A percentile compares a stretch with the other conserved stretches of the same genome.
Evolutionary conservation across 2,329 filamentous ascomycete species (phyloP).

Genomic region (Incumbomyces lentus): DNA sequence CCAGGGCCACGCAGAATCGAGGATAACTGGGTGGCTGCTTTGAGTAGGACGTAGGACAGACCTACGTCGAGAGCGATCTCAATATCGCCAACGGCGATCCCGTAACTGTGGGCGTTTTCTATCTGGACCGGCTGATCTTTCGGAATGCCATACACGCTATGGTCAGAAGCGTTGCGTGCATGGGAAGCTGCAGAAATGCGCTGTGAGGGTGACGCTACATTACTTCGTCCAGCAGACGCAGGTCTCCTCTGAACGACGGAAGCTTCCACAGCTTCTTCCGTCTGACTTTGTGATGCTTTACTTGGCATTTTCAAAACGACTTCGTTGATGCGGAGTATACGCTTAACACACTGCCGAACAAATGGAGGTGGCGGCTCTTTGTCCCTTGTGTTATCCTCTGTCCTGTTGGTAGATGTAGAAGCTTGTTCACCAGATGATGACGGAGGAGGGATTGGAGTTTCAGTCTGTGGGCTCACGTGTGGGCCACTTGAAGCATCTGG

Average conservation of each 20-base stretch:
- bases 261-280: neutral
- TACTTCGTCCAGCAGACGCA: neutral
- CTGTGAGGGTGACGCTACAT: neutral
- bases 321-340: slow-evolving; percentile 4
- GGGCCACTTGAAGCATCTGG: too few relatives aligned
- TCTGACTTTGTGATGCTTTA: neutral
- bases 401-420: too few relatives aligned
- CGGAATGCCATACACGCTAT: slow-evolving; percentile 3
- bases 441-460: too few relatives aligned
- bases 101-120: neutral
- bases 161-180: neutral
- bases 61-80: neutral
- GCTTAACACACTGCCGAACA: neutral
- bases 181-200: neutral
- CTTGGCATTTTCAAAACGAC: neutral
- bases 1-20: neutral
- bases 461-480: too few relatives aligned
- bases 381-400: too few relatives aligned
- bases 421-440: too few relatives aligned
- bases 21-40: neutral
- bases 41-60: slow-evolving; percentile 1
- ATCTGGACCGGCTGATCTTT: neutral
- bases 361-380: too few relatives aligned
- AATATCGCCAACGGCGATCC: slow-evolving; percentile 1
- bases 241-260: neutral